Evolutionary conservation across 169 alveolate species (phyloP).

Genomic region (Eimeria sp.): DNA sequence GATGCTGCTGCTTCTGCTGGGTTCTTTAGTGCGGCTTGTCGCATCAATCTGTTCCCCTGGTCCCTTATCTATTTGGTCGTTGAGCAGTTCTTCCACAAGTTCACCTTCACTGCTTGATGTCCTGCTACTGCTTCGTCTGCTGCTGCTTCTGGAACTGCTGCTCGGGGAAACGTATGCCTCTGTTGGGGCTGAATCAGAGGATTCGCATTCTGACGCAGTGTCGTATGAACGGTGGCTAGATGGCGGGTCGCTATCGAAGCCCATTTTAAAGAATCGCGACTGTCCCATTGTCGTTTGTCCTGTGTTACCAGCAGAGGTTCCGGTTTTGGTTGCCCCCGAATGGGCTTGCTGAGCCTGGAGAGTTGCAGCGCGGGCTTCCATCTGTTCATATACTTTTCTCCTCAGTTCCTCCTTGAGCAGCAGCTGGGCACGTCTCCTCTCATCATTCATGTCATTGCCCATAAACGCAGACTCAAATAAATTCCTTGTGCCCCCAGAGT

Average conservation of each 20-base stretch:
- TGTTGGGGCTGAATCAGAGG: slow-evolving; percentile 55
- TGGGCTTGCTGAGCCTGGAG: neutral
- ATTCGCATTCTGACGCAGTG: slow-evolving; percentile 44
- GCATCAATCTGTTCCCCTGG: neutral
- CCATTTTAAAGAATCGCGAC: slow-evolving; percentile 10
- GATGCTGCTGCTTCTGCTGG: slow-evolving; percentile 38
- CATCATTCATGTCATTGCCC: neutral
- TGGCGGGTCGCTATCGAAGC: slow-evolving; percentile 47
- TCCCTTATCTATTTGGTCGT: neutral
- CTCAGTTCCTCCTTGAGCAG: slow-evolving; percentile 62
- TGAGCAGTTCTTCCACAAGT: neutral
- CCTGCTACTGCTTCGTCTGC: slow-evolving; percentile 35
- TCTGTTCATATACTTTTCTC: slow-evolving; percentile 34
- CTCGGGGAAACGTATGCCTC: slow-evolving; percentile 65
- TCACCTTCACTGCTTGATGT: slow-evolving; percentile 14
- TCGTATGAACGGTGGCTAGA: slow-evolving; percentile 62
- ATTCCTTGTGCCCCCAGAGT: neutral
- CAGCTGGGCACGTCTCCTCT: slow-evolving; percentile 34
- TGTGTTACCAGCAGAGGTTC: neutral
- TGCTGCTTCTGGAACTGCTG: slow-evolving; percentile 63
- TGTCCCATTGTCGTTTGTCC: neutral
- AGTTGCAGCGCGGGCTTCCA: slow-evolving; percentile 68
- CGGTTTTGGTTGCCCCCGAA: neutral
- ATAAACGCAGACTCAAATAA: neutral
- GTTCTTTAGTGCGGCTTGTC: neutral